Percentiles rank a stretch among this genome's conserved stretches.
These are phyloP conservation scores for Microsporum audouinii DNA, from an alignment of 2,329 filamentous ascomycete species.

Conservation along the genomic window DNA sequence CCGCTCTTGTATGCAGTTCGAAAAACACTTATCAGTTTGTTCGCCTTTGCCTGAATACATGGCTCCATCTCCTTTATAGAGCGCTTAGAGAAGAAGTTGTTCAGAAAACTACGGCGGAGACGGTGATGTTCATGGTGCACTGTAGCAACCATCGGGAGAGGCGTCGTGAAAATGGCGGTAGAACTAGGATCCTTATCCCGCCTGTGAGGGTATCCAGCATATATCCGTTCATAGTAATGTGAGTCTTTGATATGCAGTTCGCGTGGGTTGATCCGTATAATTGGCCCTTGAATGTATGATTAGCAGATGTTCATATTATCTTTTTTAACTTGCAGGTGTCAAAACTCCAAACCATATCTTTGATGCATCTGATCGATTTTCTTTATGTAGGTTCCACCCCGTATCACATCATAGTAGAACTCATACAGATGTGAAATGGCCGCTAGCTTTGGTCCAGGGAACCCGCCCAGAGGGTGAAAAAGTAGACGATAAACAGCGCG, in stretches of 20 bases:
- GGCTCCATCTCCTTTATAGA: neutral
- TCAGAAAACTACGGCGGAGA: constrained; percentile 14
- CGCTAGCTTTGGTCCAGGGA: constrained; percentile 17
- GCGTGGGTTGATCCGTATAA: constrained; percentile 16
- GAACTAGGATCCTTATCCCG: neutral
- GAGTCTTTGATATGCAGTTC: constrained; percentile 16
- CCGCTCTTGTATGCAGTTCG: neutral
- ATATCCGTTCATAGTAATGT: constrained; percentile 2
- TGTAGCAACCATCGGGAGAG: constrained; percentile 18
- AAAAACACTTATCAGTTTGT: neutral
- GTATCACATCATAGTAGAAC: constrained; percentile 21
- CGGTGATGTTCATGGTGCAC: constrained; percentile 16
- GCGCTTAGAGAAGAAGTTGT: neutral
- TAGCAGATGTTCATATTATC: too few species aligned
- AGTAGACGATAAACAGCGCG: constrained; percentile 12
- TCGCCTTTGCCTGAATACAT: neutral
- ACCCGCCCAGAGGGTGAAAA: constrained; percentile 16
- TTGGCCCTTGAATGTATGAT: constrained; percentile 10
- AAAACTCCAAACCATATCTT: constrained; percentile 15
- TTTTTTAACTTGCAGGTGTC: too few species aligned
- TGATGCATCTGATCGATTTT: constrained; percentile 19
- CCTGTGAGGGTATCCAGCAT: neutral
- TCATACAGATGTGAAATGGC: constrained; percentile 18
- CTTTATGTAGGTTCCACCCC: constrained; percentile 15
- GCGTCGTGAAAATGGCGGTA: neutral